These are phyloP conservation scores for Prosopis cineraria DNA, from an alignment of 306 rosid species.

Conservation along the genomic window DNA sequence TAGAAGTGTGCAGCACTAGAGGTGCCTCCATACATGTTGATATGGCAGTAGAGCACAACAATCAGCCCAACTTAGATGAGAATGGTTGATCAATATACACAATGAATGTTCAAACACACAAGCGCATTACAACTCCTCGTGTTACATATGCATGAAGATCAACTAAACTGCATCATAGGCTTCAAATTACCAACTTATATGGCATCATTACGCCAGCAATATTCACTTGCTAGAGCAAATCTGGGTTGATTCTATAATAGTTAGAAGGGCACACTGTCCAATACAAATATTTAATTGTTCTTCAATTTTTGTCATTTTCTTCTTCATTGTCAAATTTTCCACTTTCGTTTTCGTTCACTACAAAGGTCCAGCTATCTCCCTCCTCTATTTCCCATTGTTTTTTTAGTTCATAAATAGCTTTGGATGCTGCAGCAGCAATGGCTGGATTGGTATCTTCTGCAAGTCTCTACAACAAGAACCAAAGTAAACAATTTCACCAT, in stretches of 20 bases:
- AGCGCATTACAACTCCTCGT: background rate
- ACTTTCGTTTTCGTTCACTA: conserved; percentile 55
- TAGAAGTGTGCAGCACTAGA: background rate
- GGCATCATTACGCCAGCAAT: conserved; percentile 30
- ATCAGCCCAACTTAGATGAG: conserved; percentile 15
- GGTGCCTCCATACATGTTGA: background rate
- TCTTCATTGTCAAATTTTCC: conserved; percentile 45
- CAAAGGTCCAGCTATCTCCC: conserved; percentile 93
- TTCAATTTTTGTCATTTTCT: conserved; percentile 34
- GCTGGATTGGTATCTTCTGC: conserved; percentile 86
- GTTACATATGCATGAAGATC: conserved; percentile 9
- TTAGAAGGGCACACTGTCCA: conserved; percentile 28
- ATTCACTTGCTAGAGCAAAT: conserved; percentile 38
- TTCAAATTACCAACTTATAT: conserved; percentile 32
- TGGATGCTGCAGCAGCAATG: conserved; percentile 84
- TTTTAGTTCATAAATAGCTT: conserved; percentile 85
- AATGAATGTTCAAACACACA: background rate
- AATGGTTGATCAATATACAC: conserved; percentile 1
- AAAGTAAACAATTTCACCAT: conserved; percentile 16
- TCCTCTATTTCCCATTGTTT: conserved; percentile 95
- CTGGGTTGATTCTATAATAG: conserved; percentile 54
- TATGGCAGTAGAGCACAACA: background rate
- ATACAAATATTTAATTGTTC: conserved; percentile 23
- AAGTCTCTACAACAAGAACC: conserved; percentile 68
- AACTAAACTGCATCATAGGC: conserved; percentile 16